phyloP scores from a whole-genome alignment of 257 asterid species.

The Solanum pinnatisectum region DNA sequence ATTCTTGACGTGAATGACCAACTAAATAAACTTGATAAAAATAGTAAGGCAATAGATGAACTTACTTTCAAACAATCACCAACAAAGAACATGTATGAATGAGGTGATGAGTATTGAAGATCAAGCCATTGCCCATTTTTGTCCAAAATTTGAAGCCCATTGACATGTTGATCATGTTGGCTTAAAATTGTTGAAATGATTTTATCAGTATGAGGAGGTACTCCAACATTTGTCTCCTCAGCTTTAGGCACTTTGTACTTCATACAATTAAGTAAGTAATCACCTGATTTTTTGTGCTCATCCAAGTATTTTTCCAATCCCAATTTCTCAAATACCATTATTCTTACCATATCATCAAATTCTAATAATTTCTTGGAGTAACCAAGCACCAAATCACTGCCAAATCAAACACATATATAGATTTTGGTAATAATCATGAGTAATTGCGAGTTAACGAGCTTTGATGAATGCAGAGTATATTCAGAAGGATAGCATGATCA shows the following conservation, averaged over 20 bases:
- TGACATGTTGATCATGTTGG: not conserved
- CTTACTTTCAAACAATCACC: not conserved
- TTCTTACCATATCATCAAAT: not conserved
- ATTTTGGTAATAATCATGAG: not conserved
- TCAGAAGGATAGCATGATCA: not conserved
- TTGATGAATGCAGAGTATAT: not conserved
- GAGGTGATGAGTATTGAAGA: not conserved
- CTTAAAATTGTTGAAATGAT: not conserved
- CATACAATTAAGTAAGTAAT: not conserved
- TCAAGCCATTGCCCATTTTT: not conserved
- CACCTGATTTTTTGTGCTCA: not conserved
- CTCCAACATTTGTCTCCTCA: not conserved
- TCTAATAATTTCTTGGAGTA: not conserved
- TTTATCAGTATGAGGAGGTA: not conserved
- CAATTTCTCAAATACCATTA: not conserved
- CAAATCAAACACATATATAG: not conserved
- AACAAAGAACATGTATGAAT: not conserved
- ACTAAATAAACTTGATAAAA: not conserved
- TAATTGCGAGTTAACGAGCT: not conserved
- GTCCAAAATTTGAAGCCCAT: not conserved
- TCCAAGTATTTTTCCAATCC: not conserved
- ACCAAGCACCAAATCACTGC: not conserved
- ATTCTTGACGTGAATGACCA: not conserved
- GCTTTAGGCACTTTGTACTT: not conserved
- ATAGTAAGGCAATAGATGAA: not conserved